Evolutionary conservation across 2,329 filamentous ascomycete genomes (phyloP).

Genomic region (Arthrobotrys sphaeroides): DNA sequence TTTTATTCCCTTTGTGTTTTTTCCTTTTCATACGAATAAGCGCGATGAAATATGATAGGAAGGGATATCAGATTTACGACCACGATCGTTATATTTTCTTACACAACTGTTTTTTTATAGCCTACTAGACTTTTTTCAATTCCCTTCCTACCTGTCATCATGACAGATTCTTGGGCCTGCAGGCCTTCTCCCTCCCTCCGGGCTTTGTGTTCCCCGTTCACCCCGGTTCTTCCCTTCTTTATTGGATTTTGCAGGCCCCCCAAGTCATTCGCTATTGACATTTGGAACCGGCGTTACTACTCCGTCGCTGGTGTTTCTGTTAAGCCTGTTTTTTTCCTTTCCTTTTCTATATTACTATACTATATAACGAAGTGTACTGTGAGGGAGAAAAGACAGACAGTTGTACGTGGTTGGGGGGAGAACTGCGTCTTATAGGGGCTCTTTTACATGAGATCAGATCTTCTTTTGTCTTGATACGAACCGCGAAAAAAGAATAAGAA

Average conservation of each 20-base stretch:
- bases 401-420: too few species aligned
- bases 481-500: constrained; percentile 3
- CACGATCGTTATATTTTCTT: constrained; percentile 45
- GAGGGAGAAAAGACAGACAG: too few species aligned
- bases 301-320: neutral
- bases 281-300: constrained; percentile 26
- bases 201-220: too few species aligned
- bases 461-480: neutral
- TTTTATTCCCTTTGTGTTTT: constrained; percentile 14
- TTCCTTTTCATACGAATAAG: constrained; percentile 26
- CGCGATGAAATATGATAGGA: constrained; percentile 22
- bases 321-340: neutral
- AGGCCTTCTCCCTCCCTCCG: neutral
- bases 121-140: constrained; percentile 38
- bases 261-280: constrained; percentile 30
- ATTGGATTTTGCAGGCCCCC: constrained; percentile 29
- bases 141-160: constrained; percentile 5
- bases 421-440: neutral
- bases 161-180: constrained; percentile 15
- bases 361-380: neutral
- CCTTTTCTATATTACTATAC: neutral
- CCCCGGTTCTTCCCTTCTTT: constrained; percentile 3
- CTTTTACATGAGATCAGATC: constrained; percentile 6
- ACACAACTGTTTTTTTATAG: constrained; percentile 27
- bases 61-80: constrained; percentile 25